Base-by-base conservation (phyloP, 805 yeast species). In the Kluyveromyces lactis region DNA sequence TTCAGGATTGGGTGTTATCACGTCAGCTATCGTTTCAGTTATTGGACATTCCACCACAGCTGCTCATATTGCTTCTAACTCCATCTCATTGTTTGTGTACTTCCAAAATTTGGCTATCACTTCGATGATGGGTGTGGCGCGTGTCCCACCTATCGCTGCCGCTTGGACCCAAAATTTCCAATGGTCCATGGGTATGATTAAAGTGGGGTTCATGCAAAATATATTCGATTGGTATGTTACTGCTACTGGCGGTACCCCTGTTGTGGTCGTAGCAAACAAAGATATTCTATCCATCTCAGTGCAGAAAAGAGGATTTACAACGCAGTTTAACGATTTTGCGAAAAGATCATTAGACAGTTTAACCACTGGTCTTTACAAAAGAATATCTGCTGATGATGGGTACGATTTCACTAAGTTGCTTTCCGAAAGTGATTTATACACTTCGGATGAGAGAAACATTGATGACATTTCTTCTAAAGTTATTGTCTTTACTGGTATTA, bases 91-190 rank as follows among this genome's bases (percentile, higher is more conserved):
- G 45, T 92, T 92, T 63, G 78, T 87, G 40, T 92, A 92, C 63
- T 92, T 90, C 75, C 99, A 92, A 68, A 77, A 84, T 42, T 70
- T 92, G 50, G 96, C 97, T 16, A 79, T 90, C 43, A 81, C 90
- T 15, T 75, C 95, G 13, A 89, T 92, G 96, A 81, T 87, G 87
- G 96, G 94, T 41, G 97, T 90, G 23, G 75, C 86, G 16, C 69
- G 76, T 44, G 84, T 86, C 16, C 98, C 98, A 2, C 98, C 98
- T 2, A 89, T 92, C 50, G 97, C 97, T 4, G 86, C 95, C 2
- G 89, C 97, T 2, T 90, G 98, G 98, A 79, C 94, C 24, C 95
- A 90, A 63, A 92, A 90, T 66, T 92, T 92, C 69, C 79, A 77
- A 62, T 90, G 97, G 97, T 79, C 97, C 1, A 75, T 90, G 75